Evolutionary conservation across 306 rosid genomes (phyloP).

Genomic region (Luffa acutangula): DNA sequence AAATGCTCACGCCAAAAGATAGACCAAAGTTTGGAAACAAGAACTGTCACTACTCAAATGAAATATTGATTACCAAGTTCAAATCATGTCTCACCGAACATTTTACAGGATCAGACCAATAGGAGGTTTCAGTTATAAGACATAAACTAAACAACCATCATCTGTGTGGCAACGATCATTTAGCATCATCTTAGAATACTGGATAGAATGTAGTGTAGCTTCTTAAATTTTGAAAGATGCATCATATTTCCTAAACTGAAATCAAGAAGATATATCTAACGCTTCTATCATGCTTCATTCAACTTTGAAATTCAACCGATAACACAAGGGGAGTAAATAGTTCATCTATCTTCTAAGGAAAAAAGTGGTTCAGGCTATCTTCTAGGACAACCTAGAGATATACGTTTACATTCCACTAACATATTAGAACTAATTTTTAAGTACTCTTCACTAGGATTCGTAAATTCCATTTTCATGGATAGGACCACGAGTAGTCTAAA

Average conservation of each 20-base stretch:
- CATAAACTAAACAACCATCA: not conserved
- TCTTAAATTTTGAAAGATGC: not conserved
- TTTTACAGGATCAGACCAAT: not conserved
- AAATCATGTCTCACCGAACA: not conserved
- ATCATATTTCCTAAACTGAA: not conserved
- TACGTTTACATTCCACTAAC: not conserved
- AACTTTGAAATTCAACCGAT: not conserved
- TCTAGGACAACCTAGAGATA: not conserved
- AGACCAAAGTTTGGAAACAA: not conserved
- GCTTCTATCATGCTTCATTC: not conserved
- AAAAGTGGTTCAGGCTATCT: not conserved
- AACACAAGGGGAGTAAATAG: not conserved
- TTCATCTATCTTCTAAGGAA: not conserved
- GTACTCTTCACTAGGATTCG: not conserved
- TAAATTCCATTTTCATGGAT: not conserved
- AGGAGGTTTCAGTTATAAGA: not conserved
- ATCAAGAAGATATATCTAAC: not conserved
- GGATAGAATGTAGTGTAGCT: not conserved
- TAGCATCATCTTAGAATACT: not conserved
- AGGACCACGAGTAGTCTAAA: not conserved
- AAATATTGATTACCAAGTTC: not conserved
- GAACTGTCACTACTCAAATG: not conserved
- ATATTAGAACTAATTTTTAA: not conserved
- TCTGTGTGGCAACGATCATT: not conserved
- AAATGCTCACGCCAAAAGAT: not conserved